Percentiles rank a stretch among this genome's conserved stretches.
phyloP scores from a whole-genome alignment of 495 filamentous ascomycete species.

The Neurospora intermedia region DNA sequence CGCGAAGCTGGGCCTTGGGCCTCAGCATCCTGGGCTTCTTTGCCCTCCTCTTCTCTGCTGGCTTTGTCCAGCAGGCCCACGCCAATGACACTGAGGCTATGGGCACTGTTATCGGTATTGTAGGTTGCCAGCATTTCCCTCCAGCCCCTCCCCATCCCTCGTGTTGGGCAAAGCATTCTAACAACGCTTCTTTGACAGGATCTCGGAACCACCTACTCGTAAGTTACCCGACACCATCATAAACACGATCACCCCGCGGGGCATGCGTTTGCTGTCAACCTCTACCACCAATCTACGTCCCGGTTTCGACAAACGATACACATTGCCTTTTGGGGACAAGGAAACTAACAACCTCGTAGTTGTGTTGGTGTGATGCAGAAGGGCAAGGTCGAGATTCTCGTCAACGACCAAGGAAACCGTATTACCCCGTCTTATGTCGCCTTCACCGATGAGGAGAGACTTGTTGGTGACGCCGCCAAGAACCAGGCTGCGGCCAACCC shows the following conservation, averaged over 20 bases:
- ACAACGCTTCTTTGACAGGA: constrained; percentile 37
- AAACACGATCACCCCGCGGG: neutral
- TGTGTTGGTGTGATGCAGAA: constrained; percentile 98
- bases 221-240: constrained; percentile 10
- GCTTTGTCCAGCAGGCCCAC: constrained; percentile 62
- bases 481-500: constrained; percentile 98
- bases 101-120: constrained; percentile 91
- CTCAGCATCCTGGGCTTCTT: constrained; percentile 48
- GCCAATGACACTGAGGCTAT: constrained; percentile 70
- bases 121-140: constrained; percentile 19
- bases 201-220: constrained; percentile 97
- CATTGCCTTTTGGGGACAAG: neutral
- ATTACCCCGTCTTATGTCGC: constrained; percentile 98
- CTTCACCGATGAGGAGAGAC: constrained; percentile 93
- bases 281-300: neutral
- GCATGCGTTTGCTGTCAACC: neutral
- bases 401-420: constrained; percentile 97
- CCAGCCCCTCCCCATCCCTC: neutral
- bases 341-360: constrained; percentile 13
- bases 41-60: constrained; percentile 60
- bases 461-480: constrained; percentile 98
- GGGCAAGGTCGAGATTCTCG: constrained; percentile 95
- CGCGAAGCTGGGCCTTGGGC: constrained; percentile 38
- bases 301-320: neutral
- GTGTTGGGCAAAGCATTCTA: constrained; percentile 4